Conservation (phyloP, 2,329 filamentous ascomycete species). For the Calonectria pauciramosa region DNA sequence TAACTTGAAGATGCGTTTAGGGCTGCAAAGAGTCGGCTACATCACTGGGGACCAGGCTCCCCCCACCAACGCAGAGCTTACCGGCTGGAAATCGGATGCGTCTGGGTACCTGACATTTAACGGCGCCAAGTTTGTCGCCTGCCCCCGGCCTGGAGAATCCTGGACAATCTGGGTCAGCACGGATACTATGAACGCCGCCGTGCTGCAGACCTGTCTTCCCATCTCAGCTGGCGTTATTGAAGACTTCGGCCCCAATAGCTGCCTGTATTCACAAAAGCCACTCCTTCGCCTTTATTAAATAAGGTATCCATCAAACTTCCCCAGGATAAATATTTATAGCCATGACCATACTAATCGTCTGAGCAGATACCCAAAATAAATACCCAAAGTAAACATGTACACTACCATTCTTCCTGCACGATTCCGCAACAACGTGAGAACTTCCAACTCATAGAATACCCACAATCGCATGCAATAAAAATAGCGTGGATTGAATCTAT, state of each 20-base stretch:
- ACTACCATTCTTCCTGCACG: background rate
- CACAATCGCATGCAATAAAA: background rate
- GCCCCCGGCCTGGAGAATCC: background rate
- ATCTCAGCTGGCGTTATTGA: background rate
- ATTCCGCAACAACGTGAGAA: background rate
- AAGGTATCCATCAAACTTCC: background rate
- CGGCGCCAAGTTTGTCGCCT: background rate
- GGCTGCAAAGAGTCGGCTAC: background rate
- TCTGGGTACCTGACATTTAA: background rate
- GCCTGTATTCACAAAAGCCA: background rate
- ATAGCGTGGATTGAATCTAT: background rate
- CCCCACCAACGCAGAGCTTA: background rate
- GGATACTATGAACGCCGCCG: background rate
- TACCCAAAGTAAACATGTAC: background rate
- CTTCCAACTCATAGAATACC: background rate
- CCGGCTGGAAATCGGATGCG: background rate
- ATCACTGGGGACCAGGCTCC: background rate
- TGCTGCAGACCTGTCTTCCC: background rate
- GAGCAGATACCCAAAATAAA: background rate
- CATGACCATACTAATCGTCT: background rate
- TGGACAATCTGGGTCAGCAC: background rate
- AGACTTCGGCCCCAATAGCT: background rate
- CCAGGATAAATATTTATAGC: background rate
- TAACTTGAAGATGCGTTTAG: background rate
- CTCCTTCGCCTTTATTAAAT: background rate